Evolutionary conservation across 331 rosid species (phyloP), one percentile per base, ranked within the genome.

Genomic region (Quercus tomentella): DNA sequence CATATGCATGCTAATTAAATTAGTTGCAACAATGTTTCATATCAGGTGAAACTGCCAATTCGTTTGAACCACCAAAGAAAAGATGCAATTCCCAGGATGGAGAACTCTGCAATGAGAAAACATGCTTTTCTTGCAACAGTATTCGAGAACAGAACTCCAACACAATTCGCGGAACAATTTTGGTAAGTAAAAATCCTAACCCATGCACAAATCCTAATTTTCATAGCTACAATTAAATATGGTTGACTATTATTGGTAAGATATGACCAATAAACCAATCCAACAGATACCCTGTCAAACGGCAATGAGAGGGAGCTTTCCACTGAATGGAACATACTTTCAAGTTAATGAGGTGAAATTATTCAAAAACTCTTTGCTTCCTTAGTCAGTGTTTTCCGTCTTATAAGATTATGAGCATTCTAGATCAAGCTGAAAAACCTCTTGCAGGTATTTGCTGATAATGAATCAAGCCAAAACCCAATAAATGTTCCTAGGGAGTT

Each of bases 251-350:
- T 63, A 63, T 62, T 26, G 28, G 6, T 25, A 62, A 62, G 69
- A 62, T 26, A 26, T 62, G 69, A 62, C 37, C 41, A 18, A 21
- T 8, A 6, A 77, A 75, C 76, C 7, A 55, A 16, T 73, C 77
- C 63, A 74, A 82, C 83, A 95, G 97, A 88, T 95, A 84, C 96
- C 99, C 33, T 90, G 94, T 61, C 84, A 94, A 75, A 93, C 94
- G 14, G 96, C 96, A 76, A 93, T 86, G 94, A 76, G 85, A 33
- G 96, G 90, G 45, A 85, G 91, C 72, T 95, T 95, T 75, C 99
- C 96, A 1, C 87, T 95, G 6, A 93, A 95, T 7, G 99, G 97
- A 63, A 95, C 99, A 65, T 95, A 95, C 79, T 92, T 93, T 77
- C 97, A 95, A 86, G 93, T 90, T 61, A 95, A 95, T 21, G 99